A percentile compares a stretch with the other conserved stretches of the same genome.
phyloP scores from a whole-genome alignment of 306 rosid species.

The Quercus bicolor region DNA sequence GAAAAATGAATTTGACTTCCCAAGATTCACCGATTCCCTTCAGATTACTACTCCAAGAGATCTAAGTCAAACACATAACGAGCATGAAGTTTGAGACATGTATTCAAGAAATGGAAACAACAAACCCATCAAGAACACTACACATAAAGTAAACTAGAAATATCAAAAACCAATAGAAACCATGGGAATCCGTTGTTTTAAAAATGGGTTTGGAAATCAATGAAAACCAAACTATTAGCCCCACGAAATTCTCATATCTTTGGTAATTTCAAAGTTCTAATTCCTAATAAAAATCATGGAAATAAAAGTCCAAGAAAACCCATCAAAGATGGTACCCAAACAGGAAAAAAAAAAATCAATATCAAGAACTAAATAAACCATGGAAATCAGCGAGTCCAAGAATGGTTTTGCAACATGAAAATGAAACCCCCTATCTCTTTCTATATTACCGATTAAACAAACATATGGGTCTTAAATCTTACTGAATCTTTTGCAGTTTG shows the following conservation, averaged over 20 bases:
- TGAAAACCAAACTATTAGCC: no score
- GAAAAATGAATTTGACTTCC: conserved; percentile 45
- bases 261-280: neutral
- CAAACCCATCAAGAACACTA: neutral
- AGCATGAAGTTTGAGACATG: neutral
- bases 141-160: neutral
- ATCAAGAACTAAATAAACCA: neutral
- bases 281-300: neutral
- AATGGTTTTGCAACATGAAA: neutral
- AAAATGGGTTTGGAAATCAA: no score
- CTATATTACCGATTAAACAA: neutral
- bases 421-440: neutral
- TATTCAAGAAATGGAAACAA: neutral
- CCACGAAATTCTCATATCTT: neutral
- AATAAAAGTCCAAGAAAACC: neutral
- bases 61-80: conserved; percentile 23
- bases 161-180: no score
- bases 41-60: conserved; percentile 23
- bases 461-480: neutral
- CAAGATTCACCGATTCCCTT: conserved; percentile 11
- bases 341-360: neutral
- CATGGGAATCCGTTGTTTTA: no score
- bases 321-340: neutral
- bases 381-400: neutral
- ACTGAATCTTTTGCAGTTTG: neutral